Percentiles rank a stretch among this genome's conserved stretches.
Conservation (phyloP, 345 rosid species). For the Kandelia obovata region DNA sequence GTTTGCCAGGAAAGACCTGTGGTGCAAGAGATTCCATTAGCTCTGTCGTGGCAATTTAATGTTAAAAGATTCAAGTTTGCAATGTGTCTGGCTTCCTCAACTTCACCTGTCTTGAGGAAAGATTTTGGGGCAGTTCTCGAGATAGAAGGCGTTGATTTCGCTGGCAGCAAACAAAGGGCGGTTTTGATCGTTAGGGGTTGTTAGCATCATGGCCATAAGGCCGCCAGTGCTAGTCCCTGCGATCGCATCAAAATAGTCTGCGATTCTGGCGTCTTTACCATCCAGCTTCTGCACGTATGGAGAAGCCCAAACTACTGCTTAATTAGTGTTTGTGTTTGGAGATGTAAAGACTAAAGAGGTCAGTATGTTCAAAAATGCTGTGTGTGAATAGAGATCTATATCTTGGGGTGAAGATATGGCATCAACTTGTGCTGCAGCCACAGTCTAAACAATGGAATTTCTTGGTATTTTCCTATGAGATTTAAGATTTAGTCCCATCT, state of each 20-base stretch:
- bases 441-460: too few species aligned
- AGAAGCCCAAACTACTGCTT: neutral
- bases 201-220: constrained; percentile 63
- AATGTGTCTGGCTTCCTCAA: too few species aligned
- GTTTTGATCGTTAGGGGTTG: constrained; percentile 47
- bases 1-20: constrained; percentile 21
- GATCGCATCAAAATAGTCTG: constrained; percentile 69
- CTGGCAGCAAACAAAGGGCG: constrained; percentile 64
- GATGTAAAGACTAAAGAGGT: too few species aligned
- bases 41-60: neutral
- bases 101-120: constrained; percentile 15
- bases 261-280: constrained; percentile 58
- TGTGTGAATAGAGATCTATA: too few species aligned
- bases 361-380: too few species aligned
- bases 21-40: neutral
- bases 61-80: neutral
- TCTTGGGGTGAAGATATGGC: too few species aligned
- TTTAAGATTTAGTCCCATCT: too few species aligned
- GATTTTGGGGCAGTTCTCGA: constrained; percentile 19
- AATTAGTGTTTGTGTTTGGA: too few species aligned
- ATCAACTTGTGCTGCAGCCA: too few species aligned
- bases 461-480: too few species aligned
- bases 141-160: constrained; percentile 42
- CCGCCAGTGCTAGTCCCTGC: constrained; percentile 77
- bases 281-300: constrained; percentile 49